Base-by-base conservation (phyloP, 1,284 basidiomycete species). In the Agroathelia rolfsii region DNA sequence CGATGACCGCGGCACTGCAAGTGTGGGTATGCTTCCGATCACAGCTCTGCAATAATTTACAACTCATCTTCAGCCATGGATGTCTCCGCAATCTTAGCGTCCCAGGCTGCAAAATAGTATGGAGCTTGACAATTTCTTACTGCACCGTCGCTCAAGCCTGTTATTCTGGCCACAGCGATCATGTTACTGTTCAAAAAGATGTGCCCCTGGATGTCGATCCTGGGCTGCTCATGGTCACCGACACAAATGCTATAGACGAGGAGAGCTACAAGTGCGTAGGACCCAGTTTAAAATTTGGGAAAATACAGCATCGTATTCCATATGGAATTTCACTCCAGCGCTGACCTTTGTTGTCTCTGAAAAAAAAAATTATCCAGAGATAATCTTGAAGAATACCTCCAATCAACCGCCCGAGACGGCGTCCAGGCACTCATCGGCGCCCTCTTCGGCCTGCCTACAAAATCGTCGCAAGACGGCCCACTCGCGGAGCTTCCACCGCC, bases 221-320 rank as follows among this genome's bases (percentile, higher is more conserved):
- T 6, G 92, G 86, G 11, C 72, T 85, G 26, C 66, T 98, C 14
- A 74, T 82, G 14, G 86, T 87, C 1, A 88, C 87, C 37, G 94
- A 98, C 62, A 69, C 72, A 5, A 93, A 89, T 52, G 76, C 86
- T 3, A 75, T 92, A 41, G 85, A 94, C 52, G 65, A 71, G 23
- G 79, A 83, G 36, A 72, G 67, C 44, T 90, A 93, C 64, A 61
- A 66, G 83, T 87, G 44, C 46, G 76, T 56, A 0, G 7, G 15
- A 24, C 5, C 14, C 24, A 10, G n/a, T n/a, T n/a, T n/a, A n/a
- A n/a, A n/a, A n/a, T n/a, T n/a, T n/a, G n/a, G n/a, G n/a, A n/a
- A n/a, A n/a, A n/a, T 11, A 17, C 20, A 7, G n/a, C 36, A 23
- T 18, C 28, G 11, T 27, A 28, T 28, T 13, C 2, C 33, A n/a